phyloP scores from a whole-genome alignment of 2,329 filamentous ascomycete species.

The Pseudogymnoascus sp. region DNA sequence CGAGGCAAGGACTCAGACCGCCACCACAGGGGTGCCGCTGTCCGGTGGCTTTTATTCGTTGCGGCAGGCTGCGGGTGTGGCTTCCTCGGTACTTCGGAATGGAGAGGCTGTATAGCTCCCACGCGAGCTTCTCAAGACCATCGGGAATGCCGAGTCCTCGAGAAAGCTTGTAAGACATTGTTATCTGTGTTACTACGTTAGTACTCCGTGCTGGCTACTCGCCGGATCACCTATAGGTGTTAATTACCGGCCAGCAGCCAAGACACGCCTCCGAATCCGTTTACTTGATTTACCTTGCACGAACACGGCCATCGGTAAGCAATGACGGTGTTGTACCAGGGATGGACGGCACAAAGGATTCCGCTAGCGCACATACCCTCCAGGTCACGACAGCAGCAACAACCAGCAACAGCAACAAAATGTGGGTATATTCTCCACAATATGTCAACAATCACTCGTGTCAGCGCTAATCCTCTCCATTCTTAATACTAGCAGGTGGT shows the following conservation, averaged over 20 bases:
- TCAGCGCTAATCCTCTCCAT: background rate
- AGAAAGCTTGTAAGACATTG: background rate
- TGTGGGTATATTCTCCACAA: conserved; percentile 3
- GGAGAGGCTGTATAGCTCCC: background rate
- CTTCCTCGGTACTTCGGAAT: background rate
- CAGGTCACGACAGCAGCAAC: background rate
- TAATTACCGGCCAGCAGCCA: background rate
- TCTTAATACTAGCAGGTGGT: background rate
- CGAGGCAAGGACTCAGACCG: background rate
- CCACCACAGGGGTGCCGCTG: background rate
- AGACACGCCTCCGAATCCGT: background rate
- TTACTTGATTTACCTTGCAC: background rate
- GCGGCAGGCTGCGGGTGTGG: background rate
- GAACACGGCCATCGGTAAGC: background rate
- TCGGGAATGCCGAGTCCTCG: background rate
- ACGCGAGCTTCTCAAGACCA: background rate
- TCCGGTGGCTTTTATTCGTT: background rate
- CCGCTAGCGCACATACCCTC: background rate
- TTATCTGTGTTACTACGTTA: background rate
- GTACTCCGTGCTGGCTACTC: background rate
- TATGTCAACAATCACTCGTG: background rate
- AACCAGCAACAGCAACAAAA: background rate
- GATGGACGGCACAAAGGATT: background rate
- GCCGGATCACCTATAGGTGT: background rate
- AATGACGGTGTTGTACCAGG: background rate